A percentile compares a stretch with the other conserved stretches of the same genome.
Conservation (phyloP, 495 filamentous ascomycete genomes). For the Penicillium desertorum region DNA sequence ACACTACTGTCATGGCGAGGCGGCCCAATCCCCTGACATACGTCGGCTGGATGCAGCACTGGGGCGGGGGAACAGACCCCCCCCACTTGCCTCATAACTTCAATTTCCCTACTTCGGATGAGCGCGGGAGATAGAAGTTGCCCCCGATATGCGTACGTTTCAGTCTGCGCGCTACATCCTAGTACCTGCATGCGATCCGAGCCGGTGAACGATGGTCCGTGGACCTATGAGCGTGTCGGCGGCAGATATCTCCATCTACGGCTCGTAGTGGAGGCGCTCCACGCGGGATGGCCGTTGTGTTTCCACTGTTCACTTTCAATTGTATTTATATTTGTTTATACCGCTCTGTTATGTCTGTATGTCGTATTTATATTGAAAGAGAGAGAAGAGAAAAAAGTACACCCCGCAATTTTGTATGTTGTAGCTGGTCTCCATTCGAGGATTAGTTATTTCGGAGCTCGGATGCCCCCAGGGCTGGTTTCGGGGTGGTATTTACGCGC, state of each 20-base stretch:
- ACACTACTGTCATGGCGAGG: neutral
- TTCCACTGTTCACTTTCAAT: conserved; percentile 1
- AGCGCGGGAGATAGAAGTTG: neutral
- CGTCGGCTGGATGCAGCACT: conserved; percentile 20
- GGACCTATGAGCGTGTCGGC: conserved; percentile 22
- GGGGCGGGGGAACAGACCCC: conserved; percentile 18
- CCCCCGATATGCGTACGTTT: conserved; percentile 19
- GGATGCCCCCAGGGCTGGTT: neutral
- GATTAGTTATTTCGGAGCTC: neutral
- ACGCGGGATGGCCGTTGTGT: conserved; percentile 18
- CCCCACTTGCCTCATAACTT: neutral
- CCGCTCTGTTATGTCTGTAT: no score
- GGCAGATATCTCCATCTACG: conserved; percentile 26
- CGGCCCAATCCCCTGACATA: conserved; percentile 17
- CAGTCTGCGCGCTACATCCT: conserved; percentile 28
- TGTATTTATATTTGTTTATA: neutral
- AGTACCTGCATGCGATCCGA: conserved; percentile 41
- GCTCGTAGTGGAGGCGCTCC: conserved; percentile 13
- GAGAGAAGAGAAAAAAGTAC: conserved; percentile 1
- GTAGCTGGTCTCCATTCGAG: neutral
- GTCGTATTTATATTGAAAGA: no score
- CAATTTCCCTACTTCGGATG: neutral
- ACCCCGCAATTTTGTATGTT: conserved; percentile 2
- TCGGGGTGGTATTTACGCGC: neutral
- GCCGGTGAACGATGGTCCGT: conserved; percentile 36